phyloP scores from a whole-genome alignment of 805 yeast species.

The Barnettozyma populi region DNA sequence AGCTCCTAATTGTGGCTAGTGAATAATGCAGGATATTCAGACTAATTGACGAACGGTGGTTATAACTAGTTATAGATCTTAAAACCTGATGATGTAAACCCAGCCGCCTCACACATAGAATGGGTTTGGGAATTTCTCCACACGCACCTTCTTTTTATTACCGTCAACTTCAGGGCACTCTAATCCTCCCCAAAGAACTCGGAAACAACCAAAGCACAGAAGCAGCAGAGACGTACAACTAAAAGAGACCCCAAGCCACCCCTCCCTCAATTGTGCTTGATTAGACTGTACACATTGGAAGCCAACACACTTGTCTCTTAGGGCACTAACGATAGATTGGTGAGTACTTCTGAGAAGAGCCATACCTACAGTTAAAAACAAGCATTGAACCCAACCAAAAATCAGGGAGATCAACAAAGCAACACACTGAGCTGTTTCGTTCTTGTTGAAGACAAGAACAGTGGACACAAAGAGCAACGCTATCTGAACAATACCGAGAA shows the following conservation, averaged over 20 bases:
- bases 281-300: background rate
- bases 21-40: too few relatives aligned
- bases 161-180: background rate
- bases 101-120: background rate
- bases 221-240: background rate
- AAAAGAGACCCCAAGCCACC: background rate
- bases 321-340: background rate
- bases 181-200: background rate
- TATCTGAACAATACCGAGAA: background rate
- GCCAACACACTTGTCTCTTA: too few relatives aligned
- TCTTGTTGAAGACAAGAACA: background rate
- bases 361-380: background rate
- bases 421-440: too few relatives aligned
- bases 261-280: background rate
- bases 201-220: background rate
- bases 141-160: background rate
- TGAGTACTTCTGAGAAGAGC: background rate
- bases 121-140: background rate
- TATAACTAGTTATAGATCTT: too few relatives aligned
- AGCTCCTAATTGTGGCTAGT: too few relatives aligned
- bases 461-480: background rate
- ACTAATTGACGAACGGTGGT: too few relatives aligned
- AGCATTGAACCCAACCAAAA: background rate
- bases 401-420: background rate
- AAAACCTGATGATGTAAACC: too few relatives aligned